Evolutionary conservation across 306 rosid genomes (phyloP).

Genomic region (Medicago lupulina): DNA sequence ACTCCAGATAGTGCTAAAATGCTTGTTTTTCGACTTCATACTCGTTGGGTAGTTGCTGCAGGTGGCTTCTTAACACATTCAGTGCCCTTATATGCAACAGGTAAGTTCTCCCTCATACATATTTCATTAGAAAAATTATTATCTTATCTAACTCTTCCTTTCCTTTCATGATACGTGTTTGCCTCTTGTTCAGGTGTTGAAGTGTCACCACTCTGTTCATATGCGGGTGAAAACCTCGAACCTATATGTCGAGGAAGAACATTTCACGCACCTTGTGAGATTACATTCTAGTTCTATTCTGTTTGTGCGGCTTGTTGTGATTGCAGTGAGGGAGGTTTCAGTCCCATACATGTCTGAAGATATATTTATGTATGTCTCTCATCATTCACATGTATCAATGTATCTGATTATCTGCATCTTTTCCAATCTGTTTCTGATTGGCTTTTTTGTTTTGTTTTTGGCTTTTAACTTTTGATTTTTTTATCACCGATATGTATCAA

Average conservation of each 20-base stretch:
- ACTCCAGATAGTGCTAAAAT: conserved; percentile 96
- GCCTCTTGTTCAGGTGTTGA: conserved; percentile 77
- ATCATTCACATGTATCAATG: conserved; percentile 41
- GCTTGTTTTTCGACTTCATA: conserved; percentile 95
- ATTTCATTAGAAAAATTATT: background rate
- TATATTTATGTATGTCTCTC: conserved; percentile 22
- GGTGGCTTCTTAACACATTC: conserved; percentile 99
- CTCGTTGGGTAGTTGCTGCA: conserved; percentile 98
- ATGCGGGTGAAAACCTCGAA: conserved; percentile 92
- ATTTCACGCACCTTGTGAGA: conserved; percentile 98
- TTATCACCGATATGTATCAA: conserved; percentile 16
- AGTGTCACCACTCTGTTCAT: conserved; percentile 96
- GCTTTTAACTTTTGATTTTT: conserved; percentile 10
- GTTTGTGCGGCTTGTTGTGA: conserved; percentile 44
- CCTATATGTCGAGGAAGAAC: conserved; percentile 97
- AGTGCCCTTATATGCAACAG: conserved; percentile 93
- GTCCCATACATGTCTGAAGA: conserved; percentile 39
- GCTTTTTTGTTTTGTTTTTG: conserved; percentile 16
- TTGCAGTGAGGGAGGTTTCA: conserved; percentile 40
- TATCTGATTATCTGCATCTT: conserved; percentile 45
- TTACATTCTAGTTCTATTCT: conserved; percentile 65
- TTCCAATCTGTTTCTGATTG: conserved; percentile 47
- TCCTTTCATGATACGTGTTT: conserved; percentile 22
- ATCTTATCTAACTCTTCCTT: conserved; percentile 16
- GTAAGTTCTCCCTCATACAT: conserved; percentile 45